Evolutionary conservation across 352 stramenopile species (phyloP), one percentile per base, ranked within the genome.

Genomic region (Phytopythium vexans): DNA sequence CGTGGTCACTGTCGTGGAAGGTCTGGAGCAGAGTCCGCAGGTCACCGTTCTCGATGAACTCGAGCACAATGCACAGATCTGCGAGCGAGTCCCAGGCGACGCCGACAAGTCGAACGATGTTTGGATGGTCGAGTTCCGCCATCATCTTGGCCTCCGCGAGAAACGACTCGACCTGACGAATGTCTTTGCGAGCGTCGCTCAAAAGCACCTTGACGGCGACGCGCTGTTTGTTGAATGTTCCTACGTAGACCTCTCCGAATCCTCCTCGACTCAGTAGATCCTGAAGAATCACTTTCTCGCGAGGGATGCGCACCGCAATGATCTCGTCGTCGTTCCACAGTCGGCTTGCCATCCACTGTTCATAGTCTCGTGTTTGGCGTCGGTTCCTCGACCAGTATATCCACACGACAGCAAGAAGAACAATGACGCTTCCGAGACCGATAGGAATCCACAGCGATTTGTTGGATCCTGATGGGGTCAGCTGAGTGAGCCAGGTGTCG

Each of bases 41-140:
- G 38, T 47, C 66, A 33, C 71, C 65, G 8, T 66, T 62, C 21
- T 73, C 60, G 62, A 77, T 78, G 52, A 66, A 82, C 56, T 82
- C 68, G 1, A 66, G 72, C 46, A 82, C 45, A 6, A 71, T 57
- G 27, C 68, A 68, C 39, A 82, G 49, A 41, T 82, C 68, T 6
- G 57, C 58, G 5, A 74, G 57, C 14, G 60, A 66, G 32, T 77
- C 66, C 68, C 68, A 82, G 1, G 72, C 60, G 34, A 78, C 72
- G 7, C 72, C 72, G 3, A 78, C 34, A 27, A 78, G 78, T 1
- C 43, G 36, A 8, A 82, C 66, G 8, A 82, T 52, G 6, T 64
- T 58, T 27, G 68, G 58, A 32, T 77, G 66, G 43, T 76, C 55
- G 34, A 82, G 32, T 6, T 44, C 40, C 2, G 65, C 56, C 42